These are phyloP conservation scores for Alternaria rosae DNA, from an alignment of 2,329 filamentous ascomycete genomes.

Conservation along the genomic window DNA sequence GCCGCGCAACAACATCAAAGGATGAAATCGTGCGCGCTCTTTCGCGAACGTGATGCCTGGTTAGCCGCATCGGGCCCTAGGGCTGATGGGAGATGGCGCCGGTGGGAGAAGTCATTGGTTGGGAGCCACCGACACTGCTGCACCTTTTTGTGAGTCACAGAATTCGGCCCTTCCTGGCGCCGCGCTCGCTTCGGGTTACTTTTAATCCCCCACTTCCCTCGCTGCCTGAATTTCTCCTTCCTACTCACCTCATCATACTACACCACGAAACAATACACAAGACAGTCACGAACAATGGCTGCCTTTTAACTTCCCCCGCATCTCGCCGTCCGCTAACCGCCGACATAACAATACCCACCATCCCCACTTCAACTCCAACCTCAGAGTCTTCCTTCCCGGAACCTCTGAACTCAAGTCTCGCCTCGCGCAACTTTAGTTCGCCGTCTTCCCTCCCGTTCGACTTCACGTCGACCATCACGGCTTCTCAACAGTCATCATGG, in stretches of 20 bases:
- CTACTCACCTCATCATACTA: conserved; percentile 27
- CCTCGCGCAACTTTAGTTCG: conserved; percentile 66
- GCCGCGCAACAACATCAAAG: background rate
- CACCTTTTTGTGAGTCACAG: conserved; percentile 30
- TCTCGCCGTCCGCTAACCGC: conserved; percentile 34
- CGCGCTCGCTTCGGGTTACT: conserved; percentile 28
- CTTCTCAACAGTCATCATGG: conserved; percentile 78
- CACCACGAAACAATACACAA: conserved; percentile 29
- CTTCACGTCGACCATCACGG: conserved; percentile 82
- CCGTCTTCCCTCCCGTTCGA: conserved; percentile 67
- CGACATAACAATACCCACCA: conserved; percentile 35
- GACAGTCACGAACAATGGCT: conserved; percentile 50
- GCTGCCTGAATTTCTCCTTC: conserved; percentile 43
- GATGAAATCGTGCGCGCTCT: background rate
- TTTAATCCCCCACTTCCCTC: conserved; percentile 38
- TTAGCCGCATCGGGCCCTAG: conserved; percentile 14
- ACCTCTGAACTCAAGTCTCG: conserved; percentile 71
- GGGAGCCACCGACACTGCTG: conserved; percentile 18
- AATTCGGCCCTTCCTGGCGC: conserved; percentile 14
- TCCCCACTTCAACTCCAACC: conserved; percentile 38
- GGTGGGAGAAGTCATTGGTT: conserved; percentile 16
- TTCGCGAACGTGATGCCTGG: conserved; percentile 6
- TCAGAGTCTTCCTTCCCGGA: conserved; percentile 53
- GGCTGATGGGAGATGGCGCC: conserved; percentile 20
- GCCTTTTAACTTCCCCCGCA: conserved; percentile 46